Base-by-base conservation (phyloP, 176 grass and related monocot genomes). In the Triticum dicoccoides region DNA sequence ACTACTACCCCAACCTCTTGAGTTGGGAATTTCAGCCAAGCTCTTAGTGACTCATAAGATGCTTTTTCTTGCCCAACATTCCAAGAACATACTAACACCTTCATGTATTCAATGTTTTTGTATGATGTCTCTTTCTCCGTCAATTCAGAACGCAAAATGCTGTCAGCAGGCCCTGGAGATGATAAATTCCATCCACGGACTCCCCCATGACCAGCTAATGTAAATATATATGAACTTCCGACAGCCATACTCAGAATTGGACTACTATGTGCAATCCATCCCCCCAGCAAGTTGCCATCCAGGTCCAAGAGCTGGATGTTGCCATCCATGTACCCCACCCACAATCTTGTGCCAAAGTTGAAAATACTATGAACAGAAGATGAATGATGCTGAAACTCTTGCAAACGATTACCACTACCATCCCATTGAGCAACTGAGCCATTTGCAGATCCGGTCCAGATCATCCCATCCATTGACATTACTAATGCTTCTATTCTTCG, bases 41-140 rank as follows among this genome's bases (percentile, higher is more conserved):
- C 78, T 83, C 45, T 90, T 83, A 97, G 64, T 13, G 94, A 94
- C 63, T 92, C 88, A 73, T 45, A 67, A 86, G 87, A 90, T 84
- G 94, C 87, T 44, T 90, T 94, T 88, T 97, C 94, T 86, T 97
- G 94, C 67, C 91, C 94, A 83, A 97, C 94, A 92, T 97, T 97
- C 94, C 94, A 97, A 44, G 89, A 90, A 84, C 94, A 92, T 52
- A 89, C 84, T 38, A 97, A 80, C 58, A 94, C 77, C 83, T 97
- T 94, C 73, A 97, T 77, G 78, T 93, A 77, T 77, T 92, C 92
- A 33, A 82, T 47, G 12, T 56, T 88, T 66, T 69, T 94, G 86
- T 90, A 97, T 25, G 69, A 86, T 35, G 45, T 14, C 65, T 90
- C 89, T 82, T 83, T 88, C 52, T 89, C 78, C 70, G 82, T 83